Conservation (phyloP, 169 alveolate genomes). For the Plasmodium vivax region DNA sequence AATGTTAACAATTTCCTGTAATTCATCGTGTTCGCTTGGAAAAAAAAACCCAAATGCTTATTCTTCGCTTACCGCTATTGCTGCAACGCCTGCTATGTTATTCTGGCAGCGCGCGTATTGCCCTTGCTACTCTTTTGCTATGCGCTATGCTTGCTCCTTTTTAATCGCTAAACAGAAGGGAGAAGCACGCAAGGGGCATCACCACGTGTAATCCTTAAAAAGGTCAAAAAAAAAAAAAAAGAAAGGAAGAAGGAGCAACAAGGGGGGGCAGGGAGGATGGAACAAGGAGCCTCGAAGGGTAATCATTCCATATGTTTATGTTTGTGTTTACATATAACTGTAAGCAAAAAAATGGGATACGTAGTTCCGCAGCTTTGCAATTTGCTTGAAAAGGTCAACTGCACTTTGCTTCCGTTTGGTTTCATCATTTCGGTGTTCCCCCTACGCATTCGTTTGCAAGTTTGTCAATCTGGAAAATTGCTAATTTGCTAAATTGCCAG, state of each 20-base stretch:
- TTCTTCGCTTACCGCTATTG: not conserved
- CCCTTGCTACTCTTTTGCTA: not conserved
- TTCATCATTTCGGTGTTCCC: not conserved
- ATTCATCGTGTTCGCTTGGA: not conserved
- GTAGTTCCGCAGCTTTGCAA: not conserved
- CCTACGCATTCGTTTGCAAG: not conserved
- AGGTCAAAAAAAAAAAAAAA: conserved; percentile 17
- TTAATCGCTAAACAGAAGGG: not conserved
- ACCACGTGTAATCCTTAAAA: not conserved
- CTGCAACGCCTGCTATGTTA: not conserved
- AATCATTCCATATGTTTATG: not conserved
- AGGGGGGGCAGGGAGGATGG: not conserved
- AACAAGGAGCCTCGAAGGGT: not conserved
- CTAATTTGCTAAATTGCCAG: not conserved
- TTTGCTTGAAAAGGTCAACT: not conserved
- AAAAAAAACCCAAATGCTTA: not conserved
- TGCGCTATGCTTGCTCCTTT: not conserved
- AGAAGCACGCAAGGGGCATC: not conserved
- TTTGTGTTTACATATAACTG: not conserved
- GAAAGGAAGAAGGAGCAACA: not conserved
- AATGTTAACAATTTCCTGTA: not conserved
- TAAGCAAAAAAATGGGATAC: not conserved
- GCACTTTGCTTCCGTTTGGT: not conserved
- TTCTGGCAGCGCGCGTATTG: not conserved
- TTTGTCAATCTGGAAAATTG: not conserved